Base-by-base conservation (phyloP, 1,139 yeast genomes). In the Suhomyces wounanorum region DNA sequence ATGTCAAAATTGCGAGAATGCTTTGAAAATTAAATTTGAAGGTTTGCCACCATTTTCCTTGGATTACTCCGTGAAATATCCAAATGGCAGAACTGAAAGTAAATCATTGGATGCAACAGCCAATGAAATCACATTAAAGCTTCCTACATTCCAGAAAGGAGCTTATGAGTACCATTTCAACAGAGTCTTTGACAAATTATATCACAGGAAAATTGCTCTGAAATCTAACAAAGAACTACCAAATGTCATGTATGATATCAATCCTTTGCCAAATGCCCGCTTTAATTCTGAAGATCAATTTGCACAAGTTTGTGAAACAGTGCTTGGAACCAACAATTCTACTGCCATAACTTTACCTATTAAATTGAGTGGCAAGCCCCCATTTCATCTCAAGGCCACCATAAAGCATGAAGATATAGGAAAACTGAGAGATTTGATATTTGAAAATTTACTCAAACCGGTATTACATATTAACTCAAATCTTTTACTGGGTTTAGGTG, bases 1-100 rank as follows among this genome's bases (percentile, higher is more conserved):
- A 5, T 77, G 81, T 52, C 75, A 71, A 50, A 63, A 65, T 26
- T 62, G 72, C 44, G 51, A 54, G 1, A 66, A 67, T 44, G 61
- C 62, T 26, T 60, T 69, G 9, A 59, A 59, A 1, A 52, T 77
- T 39, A 49, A 59, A 3, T 59, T 77, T 37, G 60, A 70, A 43
- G 97, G 97, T 0, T 70, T 80, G 4, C 77, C 87, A 0, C 97
- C 98, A 30, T 91, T 90, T 59, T 69, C 81, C 9, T 72, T 92
- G 38, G 83, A 83, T 48, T 92, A 91, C 62, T 83, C 84, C 37
- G 72, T 89, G 26, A 72, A 70, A 35, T 73, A 80, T 43, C 95
- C 96, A 3, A 73, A 69, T 59, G 90, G 89, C 0, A 64, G 62
- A 33, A 46, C 64, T 2, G 83, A 75, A 45, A 36, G 61, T 2